Conservation (phyloP, 768 basidiomycete genomes). For the Mycena rebaudengoi region DNA sequence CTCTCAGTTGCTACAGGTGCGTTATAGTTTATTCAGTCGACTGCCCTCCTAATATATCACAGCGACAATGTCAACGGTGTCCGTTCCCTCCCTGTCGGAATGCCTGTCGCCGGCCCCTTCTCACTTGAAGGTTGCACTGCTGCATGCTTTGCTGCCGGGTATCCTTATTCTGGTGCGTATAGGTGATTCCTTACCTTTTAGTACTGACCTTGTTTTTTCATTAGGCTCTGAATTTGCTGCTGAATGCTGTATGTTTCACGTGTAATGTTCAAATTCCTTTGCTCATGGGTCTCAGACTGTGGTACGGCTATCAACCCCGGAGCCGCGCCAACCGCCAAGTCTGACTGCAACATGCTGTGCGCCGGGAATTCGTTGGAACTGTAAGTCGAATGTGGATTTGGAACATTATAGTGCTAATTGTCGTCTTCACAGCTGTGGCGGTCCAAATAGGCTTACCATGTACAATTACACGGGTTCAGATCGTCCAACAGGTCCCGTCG, state of each 20-base stretch:
- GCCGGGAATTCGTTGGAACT: slow-evolving; percentile 66
- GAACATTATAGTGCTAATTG: background rate
- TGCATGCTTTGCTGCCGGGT: slow-evolving; percentile 66
- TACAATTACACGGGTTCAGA: slow-evolving; percentile 75
- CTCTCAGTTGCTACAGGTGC: slow-evolving; percentile 78
- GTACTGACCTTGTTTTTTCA: background rate
- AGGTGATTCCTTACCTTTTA: slow-evolving; percentile 31
- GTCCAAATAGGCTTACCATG: slow-evolving; percentile 69
- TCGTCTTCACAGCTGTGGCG: slow-evolving; percentile 58
- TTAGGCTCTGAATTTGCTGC: slow-evolving; percentile 20
- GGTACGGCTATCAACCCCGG: slow-evolving; percentile 52
- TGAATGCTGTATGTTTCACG: slow-evolving; percentile 60
- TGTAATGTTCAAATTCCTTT: slow-evolving; percentile 13
- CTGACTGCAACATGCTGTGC: slow-evolving; percentile 75
- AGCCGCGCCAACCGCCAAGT: slow-evolving; percentile 53
- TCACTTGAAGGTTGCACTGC: slow-evolving; percentile 66
- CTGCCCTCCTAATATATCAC: slow-evolving; percentile 31
- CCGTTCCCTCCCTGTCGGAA: slow-evolving; percentile 50
- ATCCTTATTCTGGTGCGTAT: slow-evolving; percentile 50
- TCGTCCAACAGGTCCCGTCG: slow-evolving; percentile 47
- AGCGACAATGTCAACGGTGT: slow-evolving; percentile 57
- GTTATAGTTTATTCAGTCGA: no score
- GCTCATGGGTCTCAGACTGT: slow-evolving; percentile 62
- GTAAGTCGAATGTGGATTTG: background rate
- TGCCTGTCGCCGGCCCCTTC: slow-evolving; percentile 57